phyloP scores from a whole-genome alignment of 139 green algal genomes.

The Chlorella sp. region DNA sequence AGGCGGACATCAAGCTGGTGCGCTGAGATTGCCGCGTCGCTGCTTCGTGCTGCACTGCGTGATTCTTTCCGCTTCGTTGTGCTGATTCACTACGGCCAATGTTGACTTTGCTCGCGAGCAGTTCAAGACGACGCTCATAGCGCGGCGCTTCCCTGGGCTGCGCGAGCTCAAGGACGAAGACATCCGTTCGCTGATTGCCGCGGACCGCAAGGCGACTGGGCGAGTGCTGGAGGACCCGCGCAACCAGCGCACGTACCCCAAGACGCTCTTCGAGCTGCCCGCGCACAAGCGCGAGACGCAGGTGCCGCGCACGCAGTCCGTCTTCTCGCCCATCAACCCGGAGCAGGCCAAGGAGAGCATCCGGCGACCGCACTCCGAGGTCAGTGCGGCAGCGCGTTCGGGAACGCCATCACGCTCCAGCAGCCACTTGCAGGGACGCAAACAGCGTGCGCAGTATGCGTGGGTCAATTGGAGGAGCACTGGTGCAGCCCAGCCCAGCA shows the following conservation, averaged over 20 bases:
- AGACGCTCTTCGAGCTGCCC: constrained; percentile 12
- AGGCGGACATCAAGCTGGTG: too few species aligned
- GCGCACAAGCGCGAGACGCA: constrained; percentile 12
- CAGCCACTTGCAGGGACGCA: neutral
- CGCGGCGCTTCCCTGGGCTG: constrained; percentile 26
- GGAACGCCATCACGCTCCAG: neutral
- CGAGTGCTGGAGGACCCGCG: constrained; percentile 1
- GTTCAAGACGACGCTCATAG: constrained; percentile 20
- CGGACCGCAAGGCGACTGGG: constrained; percentile 21
- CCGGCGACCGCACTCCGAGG: constrained; percentile 4
- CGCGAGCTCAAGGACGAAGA: constrained; percentile 15
- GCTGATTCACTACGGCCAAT: too few species aligned
- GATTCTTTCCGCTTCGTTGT: too few species aligned
- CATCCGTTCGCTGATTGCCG: constrained; percentile 14
- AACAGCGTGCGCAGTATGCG: too few species aligned
- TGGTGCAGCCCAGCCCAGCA: too few species aligned
- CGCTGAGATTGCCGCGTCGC: too few species aligned
- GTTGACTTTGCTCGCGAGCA: too few species aligned
- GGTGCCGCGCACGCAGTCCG: too few species aligned
- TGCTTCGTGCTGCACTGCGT: too few species aligned
- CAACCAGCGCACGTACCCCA: constrained; percentile 9
- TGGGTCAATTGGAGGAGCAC: too few species aligned
- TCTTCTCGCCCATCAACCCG: constrained; percentile 3
- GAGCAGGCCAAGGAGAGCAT: constrained; percentile 9
- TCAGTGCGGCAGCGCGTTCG: neutral